These are phyloP conservation scores for Ascochyta lentis DNA, from an alignment of 2,329 filamentous ascomycete genomes.

Conservation along the genomic window DNA sequence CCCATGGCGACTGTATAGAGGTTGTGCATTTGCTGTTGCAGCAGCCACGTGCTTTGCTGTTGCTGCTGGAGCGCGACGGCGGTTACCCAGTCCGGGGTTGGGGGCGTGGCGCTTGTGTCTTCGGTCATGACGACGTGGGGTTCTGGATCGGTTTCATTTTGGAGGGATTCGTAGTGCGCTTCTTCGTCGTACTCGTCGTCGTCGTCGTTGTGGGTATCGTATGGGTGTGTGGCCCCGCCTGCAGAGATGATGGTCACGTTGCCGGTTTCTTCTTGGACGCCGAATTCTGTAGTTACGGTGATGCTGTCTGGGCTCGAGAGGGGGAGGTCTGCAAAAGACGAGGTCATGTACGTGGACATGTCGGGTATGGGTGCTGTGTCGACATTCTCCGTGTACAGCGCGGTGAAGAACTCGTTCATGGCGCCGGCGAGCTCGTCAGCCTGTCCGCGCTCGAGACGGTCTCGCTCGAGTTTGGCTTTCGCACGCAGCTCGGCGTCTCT, in stretches of 20 bases:
- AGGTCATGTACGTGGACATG: slow-evolving; percentile 5
- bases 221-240: slow-evolving; percentile 21
- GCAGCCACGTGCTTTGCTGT: slow-evolving; percentile 5
- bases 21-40: slow-evolving; percentile 11
- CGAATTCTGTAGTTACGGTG: slow-evolving; percentile 45
- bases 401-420: slow-evolving; percentile 44
- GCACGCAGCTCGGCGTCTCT: slow-evolving; percentile 39
- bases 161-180: slow-evolving; percentile 9
- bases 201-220: slow-evolving; percentile 16
- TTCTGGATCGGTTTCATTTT: not conserved
- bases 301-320: slow-evolving; percentile 43
- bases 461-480: slow-evolving; percentile 39
- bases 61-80: slow-evolving; percentile 14
- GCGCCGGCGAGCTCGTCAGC: slow-evolving; percentile 46
- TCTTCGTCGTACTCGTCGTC: slow-evolving; percentile 16
- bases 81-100: slow-evolving; percentile 6
- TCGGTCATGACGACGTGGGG: slow-evolving; percentile 13
- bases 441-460: slow-evolving; percentile 42
- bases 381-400: slow-evolving; percentile 28
- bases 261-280: slow-evolving; percentile 40
- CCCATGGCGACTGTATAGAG: slow-evolving; percentile 1
- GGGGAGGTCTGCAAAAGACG: slow-evolving; percentile 17
- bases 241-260: slow-evolving; percentile 40
- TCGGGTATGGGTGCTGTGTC: not conserved
- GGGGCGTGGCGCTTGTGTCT: not conserved